Percentiles rank a stretch among this genome's conserved stretches.
These are phyloP conservation scores for Bifiguratus adelaidae DNA, from an alignment of 192 early-diverging fungal species.

Conservation along the genomic window DNA sequence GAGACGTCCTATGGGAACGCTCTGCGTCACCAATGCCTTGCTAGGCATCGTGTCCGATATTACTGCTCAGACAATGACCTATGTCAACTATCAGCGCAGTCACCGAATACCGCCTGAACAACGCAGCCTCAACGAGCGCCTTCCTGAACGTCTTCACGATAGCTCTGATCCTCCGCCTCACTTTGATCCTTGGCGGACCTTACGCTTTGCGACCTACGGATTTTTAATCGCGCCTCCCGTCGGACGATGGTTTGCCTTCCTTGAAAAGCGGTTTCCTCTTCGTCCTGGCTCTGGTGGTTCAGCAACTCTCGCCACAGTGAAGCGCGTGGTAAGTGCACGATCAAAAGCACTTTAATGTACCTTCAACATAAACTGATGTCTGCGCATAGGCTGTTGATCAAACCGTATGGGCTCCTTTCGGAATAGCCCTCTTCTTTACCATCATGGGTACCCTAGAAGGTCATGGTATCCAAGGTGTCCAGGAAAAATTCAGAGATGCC, in stretches of 20 bases:
- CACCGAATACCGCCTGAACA: not conserved
- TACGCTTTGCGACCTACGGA: conserved; percentile 58
- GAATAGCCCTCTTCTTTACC: conserved; percentile 51
- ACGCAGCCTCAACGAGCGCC: conserved; percentile 1
- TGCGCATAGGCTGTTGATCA: conserved; percentile 37
- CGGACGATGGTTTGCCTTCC: conserved; percentile 54
- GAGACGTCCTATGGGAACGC: conserved; percentile 46
- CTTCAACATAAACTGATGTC: too few species aligned
- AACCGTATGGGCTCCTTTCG: conserved; percentile 52
- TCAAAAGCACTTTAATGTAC: too few species aligned
- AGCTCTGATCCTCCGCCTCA: not conserved
- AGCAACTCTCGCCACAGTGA: conserved; percentile 12
- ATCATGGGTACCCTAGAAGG: conserved; percentile 56
- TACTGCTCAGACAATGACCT: conserved; percentile 45
- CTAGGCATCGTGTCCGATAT: conserved; percentile 53
- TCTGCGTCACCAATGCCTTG: conserved; percentile 54
- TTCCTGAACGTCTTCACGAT: conserved; percentile 5
- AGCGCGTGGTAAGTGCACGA: conserved; percentile 37
- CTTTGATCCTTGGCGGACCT: conserved; percentile 32
- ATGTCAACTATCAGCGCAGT: conserved; percentile 10
- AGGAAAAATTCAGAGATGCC: conserved; percentile 43
- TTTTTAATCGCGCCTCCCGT: conserved; percentile 56
- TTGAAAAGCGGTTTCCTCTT: conserved; percentile 55
- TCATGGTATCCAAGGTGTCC: conserved; percentile 27
- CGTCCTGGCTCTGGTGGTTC: not conserved